Percentiles rank a stretch among this genome's conserved stretches.
Evolutionary conservation across 345 rosid genomes (phyloP).

Genomic region (Geranium brycei): DNA sequence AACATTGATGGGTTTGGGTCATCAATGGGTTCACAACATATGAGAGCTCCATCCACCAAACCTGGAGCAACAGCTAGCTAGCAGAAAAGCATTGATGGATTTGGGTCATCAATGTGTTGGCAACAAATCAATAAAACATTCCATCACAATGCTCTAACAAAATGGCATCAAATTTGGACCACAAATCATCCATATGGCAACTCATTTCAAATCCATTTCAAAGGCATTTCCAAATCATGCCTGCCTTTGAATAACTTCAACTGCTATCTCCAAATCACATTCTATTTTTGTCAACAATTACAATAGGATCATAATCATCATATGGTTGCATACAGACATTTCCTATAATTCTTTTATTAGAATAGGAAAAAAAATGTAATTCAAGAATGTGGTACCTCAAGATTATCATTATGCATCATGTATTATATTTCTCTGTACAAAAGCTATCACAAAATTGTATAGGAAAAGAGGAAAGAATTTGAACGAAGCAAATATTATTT

Average conservation of each 20-base stretch:
- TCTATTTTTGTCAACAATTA: too few relatives aligned
- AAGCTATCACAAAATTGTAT: slow-evolving; percentile 12
- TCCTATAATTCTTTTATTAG: too few relatives aligned
- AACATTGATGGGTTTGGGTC: too few relatives aligned
- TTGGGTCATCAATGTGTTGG: neutral
- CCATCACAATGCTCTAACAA: neutral
- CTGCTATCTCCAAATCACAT: neutral
- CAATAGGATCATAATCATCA: too few relatives aligned
- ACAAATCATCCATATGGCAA: neutral
- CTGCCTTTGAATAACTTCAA: neutral
- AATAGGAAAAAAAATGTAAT: neutral
- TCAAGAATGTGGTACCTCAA: too few relatives aligned
- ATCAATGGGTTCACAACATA: too few relatives aligned
- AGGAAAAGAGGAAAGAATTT: slow-evolving; percentile 3
- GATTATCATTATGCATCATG: slow-evolving; percentile 10
- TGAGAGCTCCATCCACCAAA: neutral
- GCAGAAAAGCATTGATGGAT: neutral
- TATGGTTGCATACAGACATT: neutral
- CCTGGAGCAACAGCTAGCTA: neutral
- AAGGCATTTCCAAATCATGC: neutral
- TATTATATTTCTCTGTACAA: slow-evolving; percentile 26
- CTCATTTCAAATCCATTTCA: neutral
- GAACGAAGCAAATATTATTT: slow-evolving; percentile 11
- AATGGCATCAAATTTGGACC: neutral
- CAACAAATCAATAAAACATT: neutral